Conservation (phyloP, 2,329 filamentous ascomycete genomes). For the Colletotrichum kahawae region DNA sequence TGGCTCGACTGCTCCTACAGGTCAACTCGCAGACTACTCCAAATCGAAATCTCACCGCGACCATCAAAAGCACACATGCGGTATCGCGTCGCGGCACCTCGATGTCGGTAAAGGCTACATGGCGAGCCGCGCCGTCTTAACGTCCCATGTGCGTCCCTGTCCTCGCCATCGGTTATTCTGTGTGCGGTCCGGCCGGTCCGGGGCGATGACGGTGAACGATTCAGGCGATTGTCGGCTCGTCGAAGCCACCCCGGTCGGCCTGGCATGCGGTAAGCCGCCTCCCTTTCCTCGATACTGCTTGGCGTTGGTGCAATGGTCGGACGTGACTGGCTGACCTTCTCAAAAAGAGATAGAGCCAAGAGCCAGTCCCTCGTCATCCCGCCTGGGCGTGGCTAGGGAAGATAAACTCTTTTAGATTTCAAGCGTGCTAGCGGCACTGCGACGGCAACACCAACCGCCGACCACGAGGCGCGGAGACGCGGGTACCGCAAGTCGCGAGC, state of each 20-base stretch:
- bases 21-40: not conserved
- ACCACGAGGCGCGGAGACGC: not conserved
- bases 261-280: not conserved
- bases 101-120: not conserved
- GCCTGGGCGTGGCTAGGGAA: not conserved
- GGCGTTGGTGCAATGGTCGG: not conserved
- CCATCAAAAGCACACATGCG: not conserved
- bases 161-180: not conserved
- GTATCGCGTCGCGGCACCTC: not conserved
- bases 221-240: not conserved
- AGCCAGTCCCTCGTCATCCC: not conserved
- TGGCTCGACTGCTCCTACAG: not conserved
- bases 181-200: not conserved
- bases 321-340: not conserved
- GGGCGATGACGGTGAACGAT: not conserved
- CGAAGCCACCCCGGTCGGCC: not conserved
- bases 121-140: not conserved
- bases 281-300: not conserved
- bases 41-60: not conserved
- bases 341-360: not conserved
- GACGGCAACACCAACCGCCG: not conserved
- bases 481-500: conserved; percentile 8
- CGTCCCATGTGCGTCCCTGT: not conserved
- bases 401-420: not conserved
- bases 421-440: not conserved